A percentile compares a stretch with the other conserved stretches of the same genome.
phyloP scores from a whole-genome alignment of 352 stramenopile genomes.

The Phytophthora syringae region DNA sequence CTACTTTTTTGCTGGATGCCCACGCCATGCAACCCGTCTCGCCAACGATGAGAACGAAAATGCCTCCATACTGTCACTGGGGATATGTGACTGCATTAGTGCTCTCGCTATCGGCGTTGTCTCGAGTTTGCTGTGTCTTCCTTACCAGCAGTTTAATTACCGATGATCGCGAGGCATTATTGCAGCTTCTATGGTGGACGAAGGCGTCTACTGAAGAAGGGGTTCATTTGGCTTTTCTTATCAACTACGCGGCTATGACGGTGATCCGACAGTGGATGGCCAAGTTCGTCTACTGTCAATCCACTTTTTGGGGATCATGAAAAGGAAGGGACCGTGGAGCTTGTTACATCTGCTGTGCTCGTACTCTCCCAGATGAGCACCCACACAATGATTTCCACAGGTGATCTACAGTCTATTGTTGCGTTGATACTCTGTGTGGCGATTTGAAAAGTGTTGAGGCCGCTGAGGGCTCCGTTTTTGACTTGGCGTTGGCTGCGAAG shows the following conservation, averaged over 20 bases:
- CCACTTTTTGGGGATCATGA: conserved; percentile 25
- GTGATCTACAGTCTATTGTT: conserved; percentile 33
- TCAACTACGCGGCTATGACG: conserved; percentile 17
- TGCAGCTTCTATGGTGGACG: conserved; percentile 45
- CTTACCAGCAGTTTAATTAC: conserved; percentile 41
- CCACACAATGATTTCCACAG: conserved; percentile 42
- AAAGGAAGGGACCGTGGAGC: conserved; percentile 26
- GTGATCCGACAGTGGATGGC: conserved; percentile 22
- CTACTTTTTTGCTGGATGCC: conserved; percentile 78
- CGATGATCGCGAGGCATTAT: conserved; percentile 31
- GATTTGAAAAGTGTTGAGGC: conserved; percentile 33
- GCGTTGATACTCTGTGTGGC: conserved; percentile 41
- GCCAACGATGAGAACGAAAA: conserved; percentile 59
- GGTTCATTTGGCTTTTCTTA: conserved; percentile 22
- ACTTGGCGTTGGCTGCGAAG: conserved; percentile 47
- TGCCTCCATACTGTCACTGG: conserved; percentile 62
- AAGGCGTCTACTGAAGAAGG: not conserved
- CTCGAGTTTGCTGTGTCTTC: conserved; percentile 62
- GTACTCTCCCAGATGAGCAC: conserved; percentile 53
- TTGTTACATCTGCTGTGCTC: conserved; percentile 33
- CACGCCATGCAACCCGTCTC: conserved; percentile 82
- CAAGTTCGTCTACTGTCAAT: not conserved
- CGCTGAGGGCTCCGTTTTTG: conserved; percentile 21
- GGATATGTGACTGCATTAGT: conserved; percentile 48
- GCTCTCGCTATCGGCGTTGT: conserved; percentile 50